Conservation (phyloP, 129 eudicot genomes). For the Lactuca saligna region DNA sequence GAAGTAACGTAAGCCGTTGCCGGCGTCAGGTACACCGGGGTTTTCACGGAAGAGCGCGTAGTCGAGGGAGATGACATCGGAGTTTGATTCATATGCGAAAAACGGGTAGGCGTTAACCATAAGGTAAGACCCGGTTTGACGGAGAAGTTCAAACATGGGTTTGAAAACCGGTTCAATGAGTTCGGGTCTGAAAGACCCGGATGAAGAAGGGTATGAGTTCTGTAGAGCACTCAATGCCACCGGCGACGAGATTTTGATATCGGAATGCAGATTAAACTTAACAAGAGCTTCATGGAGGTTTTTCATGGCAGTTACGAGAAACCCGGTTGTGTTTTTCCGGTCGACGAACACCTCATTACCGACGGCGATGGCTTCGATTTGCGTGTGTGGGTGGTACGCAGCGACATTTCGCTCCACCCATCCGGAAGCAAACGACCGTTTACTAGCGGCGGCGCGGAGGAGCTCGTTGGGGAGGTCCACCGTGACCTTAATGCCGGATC, state of each 20-base stretch:
- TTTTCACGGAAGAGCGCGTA: constrained; percentile 80
- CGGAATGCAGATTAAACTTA: constrained; percentile 41
- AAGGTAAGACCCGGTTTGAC: constrained; percentile 64
- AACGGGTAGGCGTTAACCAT: constrained; percentile 93
- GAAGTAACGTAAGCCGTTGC: constrained; percentile 69
- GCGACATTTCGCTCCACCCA: constrained; percentile 69
- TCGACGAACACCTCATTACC: constrained; percentile 93
- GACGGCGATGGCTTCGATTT: constrained; percentile 82
- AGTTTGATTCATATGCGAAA: constrained; percentile 72
- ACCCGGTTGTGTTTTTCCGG: constrained; percentile 61
- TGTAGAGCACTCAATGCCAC: constrained; percentile 65
- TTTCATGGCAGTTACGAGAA: constrained; percentile 72
- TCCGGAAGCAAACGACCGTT: constrained; percentile 51
- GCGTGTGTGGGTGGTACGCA: constrained; percentile 63
- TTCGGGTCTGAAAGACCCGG: constrained; percentile 77
- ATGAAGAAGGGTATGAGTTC: constrained; percentile 70
- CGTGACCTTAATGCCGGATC: constrained; percentile 60
- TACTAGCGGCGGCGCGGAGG: constrained; percentile 59
- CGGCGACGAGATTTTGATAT: constrained; percentile 75
- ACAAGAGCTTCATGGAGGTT: constrained; percentile 64
- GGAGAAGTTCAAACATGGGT: constrained; percentile 67
- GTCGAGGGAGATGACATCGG: constrained; percentile 76
- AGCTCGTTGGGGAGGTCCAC: constrained; percentile 85
- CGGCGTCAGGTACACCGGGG: constrained; percentile 76
- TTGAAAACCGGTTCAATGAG: constrained; percentile 58